phyloP scores from a whole-genome alignment of 371 early-diverging fungal genomes.

The Mucor irregularis region DNA sequence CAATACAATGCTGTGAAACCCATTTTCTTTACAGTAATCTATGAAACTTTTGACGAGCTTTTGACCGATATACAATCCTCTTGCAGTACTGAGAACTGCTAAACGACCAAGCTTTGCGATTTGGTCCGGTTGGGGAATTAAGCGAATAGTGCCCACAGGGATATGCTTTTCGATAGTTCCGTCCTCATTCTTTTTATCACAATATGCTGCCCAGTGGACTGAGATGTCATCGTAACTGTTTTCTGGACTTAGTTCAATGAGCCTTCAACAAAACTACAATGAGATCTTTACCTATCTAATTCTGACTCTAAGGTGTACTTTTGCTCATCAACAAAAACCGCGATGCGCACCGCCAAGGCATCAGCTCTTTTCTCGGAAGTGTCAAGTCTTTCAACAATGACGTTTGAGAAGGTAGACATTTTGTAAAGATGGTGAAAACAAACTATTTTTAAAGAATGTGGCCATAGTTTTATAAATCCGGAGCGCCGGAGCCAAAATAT shows the following conservation, averaged over 20 bases:
- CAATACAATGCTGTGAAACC: conserved; percentile 21
- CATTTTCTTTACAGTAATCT: conserved; percentile 13
- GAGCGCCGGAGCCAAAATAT: no score
- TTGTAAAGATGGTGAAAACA: no score
- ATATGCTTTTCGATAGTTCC: conserved; percentile 10
- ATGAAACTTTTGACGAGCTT: conserved; percentile 26
- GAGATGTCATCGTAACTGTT: conserved; percentile 20
- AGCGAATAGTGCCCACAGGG: conserved; percentile 41
- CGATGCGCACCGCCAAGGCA: conserved; percentile 38
- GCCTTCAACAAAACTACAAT: no score
- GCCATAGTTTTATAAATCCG: no score
- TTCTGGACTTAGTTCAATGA: neutral
- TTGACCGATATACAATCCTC: conserved; percentile 38
- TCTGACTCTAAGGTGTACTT: conserved; percentile 38
- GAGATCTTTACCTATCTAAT: conserved; percentile 39
- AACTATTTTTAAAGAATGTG: no score
- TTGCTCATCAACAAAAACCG: conserved; percentile 50
- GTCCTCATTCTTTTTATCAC: conserved; percentile 10
- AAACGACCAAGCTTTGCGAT: conserved; percentile 44
- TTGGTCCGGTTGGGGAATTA: conserved; percentile 15
- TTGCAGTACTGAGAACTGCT: conserved; percentile 40
- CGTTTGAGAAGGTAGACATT: conserved; percentile 18
- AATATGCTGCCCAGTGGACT: conserved; percentile 37
- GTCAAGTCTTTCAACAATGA: conserved; percentile 1
- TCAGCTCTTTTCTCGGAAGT: conserved; percentile 20